Conservation (phyloP, 2,329 filamentous ascomycete species). For the Coniochaeta hoffmannii region DNA sequence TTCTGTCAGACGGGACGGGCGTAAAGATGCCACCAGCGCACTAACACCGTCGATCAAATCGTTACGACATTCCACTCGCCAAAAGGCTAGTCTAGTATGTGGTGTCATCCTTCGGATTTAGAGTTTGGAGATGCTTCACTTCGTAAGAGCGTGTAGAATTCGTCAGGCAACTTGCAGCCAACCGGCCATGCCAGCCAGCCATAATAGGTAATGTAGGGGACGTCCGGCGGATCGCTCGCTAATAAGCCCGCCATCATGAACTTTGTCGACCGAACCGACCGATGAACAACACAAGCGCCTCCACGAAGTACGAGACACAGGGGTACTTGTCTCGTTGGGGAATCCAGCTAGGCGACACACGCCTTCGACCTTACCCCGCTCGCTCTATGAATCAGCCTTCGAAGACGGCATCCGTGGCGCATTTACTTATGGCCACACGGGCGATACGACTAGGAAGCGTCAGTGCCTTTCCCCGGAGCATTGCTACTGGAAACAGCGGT, state of each 20-base stretch:
- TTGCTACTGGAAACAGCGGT: not conserved
- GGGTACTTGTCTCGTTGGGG: not conserved
- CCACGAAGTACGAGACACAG: no score
- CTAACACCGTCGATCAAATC: no score
- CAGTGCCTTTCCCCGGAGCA: not conserved
- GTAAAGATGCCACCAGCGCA: no score
- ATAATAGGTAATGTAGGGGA: no score
- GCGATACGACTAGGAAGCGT: not conserved
- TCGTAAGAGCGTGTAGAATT: no score
- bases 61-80: no score
- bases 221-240: not conserved
- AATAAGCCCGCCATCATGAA: not conserved
- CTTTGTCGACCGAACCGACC: not conserved
- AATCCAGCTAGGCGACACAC: not conserved
- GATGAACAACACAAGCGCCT: not conserved
- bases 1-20: no score
- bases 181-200: no score
- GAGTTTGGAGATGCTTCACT: no score
- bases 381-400: not conserved
- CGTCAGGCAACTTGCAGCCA: no score
- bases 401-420: not conserved
- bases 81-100: no score
- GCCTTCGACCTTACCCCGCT: not conserved
- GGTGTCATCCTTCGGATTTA: no score
- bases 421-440: not conserved